Evolutionary conservation across 495 filamentous ascomycete species (phyloP), one percentile per base, ranked within the genome.

Genomic region (Pyrenula aspistea): DNA sequence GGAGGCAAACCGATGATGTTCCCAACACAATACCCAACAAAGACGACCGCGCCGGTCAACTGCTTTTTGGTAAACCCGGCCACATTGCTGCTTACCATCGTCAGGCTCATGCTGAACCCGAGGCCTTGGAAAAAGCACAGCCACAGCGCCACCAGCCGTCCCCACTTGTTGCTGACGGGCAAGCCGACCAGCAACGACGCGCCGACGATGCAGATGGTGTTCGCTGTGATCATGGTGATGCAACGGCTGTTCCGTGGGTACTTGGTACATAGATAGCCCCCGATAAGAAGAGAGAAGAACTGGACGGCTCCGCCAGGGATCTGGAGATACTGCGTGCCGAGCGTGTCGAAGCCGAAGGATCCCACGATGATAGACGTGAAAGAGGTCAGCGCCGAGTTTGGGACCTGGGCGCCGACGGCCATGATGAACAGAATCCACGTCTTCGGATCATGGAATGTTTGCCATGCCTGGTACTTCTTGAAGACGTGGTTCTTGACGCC

Each of bases 301-400:
- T 75, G 70, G 1, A 76, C 61, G 0, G 69, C 70, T 31, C 66
- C 31, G 31, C 31, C 31, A 42, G 31, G 31, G 55, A 81, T 80
- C 55, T 80, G 77, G 2, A 78, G 65, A 53, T 77, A 81, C 58
- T 80, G 77, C 0, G 76, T 78, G n/a, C 75, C 69, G 15, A 81
- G 72, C 0, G 75, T 76, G 24, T 74, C 70, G 61, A 83, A 78
- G 10, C 78, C 79, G 56, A 83, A 81, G 12, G 70, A 71, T 51
- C 71, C 66, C 25, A 80, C 65, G 49, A 79, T 73, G 19, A 80
- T 75, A 0, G 72, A 74, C 15, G 31, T 42, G 67, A 88, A 90
- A 58, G 87, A 89, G 24, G 71, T 78, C 51, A 90, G 76, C 12
- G 84, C 86, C 21, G 83, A 81, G 60, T 85, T 85, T 1, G 82